Base-by-base conservation (phyloP, 2,329 filamentous ascomycete genomes). In the Magnaporthiopsis incrustans region DNA sequence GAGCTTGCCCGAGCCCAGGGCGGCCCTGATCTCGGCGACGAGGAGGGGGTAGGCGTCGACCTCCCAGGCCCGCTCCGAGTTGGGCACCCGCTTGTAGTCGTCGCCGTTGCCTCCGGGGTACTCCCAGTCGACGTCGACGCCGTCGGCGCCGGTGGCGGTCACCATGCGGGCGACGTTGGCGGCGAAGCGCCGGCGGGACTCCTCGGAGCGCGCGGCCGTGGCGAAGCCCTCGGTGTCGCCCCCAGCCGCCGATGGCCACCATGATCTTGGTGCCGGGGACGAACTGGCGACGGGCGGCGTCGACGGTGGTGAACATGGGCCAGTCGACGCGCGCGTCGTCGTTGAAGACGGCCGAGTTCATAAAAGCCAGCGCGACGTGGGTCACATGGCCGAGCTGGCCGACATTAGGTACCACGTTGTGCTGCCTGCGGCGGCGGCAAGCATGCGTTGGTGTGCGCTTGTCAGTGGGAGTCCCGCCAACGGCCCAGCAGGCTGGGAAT, bases 221-320 rank as follows among this genome's bases (percentile, higher is more conserved):
- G 82, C 80, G 70, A 90, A 92, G 0, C 88, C 89, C 8, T 74
- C 72, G 0, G 82, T 86, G 66, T 91, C 87, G 0, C 88, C 89
- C 89, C 89, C 89, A 92, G 63, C 89, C 89, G 14, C 89, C 89
- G 67, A 92, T 85, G 26, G 89, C 88, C 53, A 92, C 80, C 77
- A 89, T 82, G 27, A 92, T 74, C 68, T 89, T 87, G 26, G 87
- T 86, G 32, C 77, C 78, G 0, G 74, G 65, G 8, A 74, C 74
- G 66, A 88, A 85, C 63, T 78, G 75, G 25, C 70, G 65, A 5
- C 85, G 82, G 18, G 81, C 77, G 15, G 77, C 71, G 3, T 72
- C 71, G 2, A 87, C 77, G 1, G 77, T 78, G 4, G 79, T 82
- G 68, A 86, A 87, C 7, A 88, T 72, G 0, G 82, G 79, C 75